Conservation (phyloP, 2,329 filamentous ascomycete genomes). For the Alternaria sp. region DNA sequence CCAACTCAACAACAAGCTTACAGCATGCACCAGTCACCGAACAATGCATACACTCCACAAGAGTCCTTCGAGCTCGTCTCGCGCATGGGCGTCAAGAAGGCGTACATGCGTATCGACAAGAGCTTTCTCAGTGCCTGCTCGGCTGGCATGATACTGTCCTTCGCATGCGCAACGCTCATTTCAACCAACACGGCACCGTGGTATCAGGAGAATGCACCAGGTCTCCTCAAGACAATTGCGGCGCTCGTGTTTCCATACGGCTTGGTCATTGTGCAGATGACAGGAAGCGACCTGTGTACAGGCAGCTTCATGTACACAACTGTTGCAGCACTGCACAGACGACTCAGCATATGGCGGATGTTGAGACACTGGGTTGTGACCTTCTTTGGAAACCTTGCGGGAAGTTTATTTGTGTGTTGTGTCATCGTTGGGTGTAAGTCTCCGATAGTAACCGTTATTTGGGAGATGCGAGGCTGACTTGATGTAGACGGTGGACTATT, state of each 20-base stretch:
- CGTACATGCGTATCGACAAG: slow-evolving; percentile 62
- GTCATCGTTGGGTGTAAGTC: slow-evolving; percentile 60
- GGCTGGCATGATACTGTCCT: slow-evolving; percentile 62
- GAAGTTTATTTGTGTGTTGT: slow-evolving; percentile 59
- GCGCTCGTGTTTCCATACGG: slow-evolving; percentile 50
- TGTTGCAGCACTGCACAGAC: slow-evolving; percentile 25
- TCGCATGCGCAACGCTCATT: slow-evolving; percentile 45
- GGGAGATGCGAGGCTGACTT: neutral
- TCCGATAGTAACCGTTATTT: neutral
- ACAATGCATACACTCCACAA: slow-evolving; percentile 56
- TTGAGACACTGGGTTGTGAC: slow-evolving; percentile 57
- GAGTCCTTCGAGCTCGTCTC: slow-evolving; percentile 63
- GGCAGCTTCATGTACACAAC: slow-evolving; percentile 36
- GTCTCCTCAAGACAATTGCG: slow-evolving; percentile 41
- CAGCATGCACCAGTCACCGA: slow-evolving; percentile 3
- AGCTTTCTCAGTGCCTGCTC: slow-evolving; percentile 62
- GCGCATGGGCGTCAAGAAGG: slow-evolving; percentile 61
- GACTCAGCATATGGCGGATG: slow-evolving; percentile 48
- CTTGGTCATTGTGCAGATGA: slow-evolving; percentile 43
- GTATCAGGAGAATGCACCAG: slow-evolving; percentile 28
- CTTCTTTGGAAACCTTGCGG: slow-evolving; percentile 61
- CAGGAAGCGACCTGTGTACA: slow-evolving; percentile 46
- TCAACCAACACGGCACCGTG: slow-evolving; percentile 23
- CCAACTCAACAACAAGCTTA: neutral
- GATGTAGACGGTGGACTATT: slow-evolving; percentile 57